Percentiles rank a stretch among this genome's conserved stretches.
These are phyloP conservation scores for Malus sieversii DNA, from an alignment of 306 rosid genomes.

Conservation along the genomic window DNA sequence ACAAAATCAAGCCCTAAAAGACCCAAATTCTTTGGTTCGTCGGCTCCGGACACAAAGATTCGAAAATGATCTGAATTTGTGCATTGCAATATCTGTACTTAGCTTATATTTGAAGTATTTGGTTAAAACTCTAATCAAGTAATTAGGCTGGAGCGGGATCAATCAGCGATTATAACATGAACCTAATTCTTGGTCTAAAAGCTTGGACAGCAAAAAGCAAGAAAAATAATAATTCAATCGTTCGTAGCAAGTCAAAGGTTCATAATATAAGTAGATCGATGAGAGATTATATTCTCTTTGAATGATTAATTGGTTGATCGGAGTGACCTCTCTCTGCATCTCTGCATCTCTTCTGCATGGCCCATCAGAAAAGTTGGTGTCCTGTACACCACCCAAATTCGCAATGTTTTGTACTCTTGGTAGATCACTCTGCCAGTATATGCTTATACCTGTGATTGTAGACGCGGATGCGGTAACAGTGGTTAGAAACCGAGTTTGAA, in stretches of 20 bases:
- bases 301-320: neutral
- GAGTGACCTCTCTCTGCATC: neutral
- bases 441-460: neutral
- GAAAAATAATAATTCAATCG: no score
- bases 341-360: neutral
- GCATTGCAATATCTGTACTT: neutral
- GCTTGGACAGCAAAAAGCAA: neutral
- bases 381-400: slow-evolving; percentile 6
- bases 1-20: no score
- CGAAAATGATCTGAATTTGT: neutral
- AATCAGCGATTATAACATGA: neutral
- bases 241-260: neutral
- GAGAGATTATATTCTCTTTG: neutral
- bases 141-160: no score
- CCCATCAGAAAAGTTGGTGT: slow-evolving; percentile 8
- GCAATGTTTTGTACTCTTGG: neutral
- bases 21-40: no score
- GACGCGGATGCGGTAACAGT: no score
- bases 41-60: no score
- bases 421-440: neutral
- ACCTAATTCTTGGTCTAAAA: neutral
- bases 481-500: no score
- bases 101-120: neutral
- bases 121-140: neutral
- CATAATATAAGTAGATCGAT: neutral